Base-by-base conservation (phyloP, 106 monocot genomes). In the Chionographis japonica region DNA sequence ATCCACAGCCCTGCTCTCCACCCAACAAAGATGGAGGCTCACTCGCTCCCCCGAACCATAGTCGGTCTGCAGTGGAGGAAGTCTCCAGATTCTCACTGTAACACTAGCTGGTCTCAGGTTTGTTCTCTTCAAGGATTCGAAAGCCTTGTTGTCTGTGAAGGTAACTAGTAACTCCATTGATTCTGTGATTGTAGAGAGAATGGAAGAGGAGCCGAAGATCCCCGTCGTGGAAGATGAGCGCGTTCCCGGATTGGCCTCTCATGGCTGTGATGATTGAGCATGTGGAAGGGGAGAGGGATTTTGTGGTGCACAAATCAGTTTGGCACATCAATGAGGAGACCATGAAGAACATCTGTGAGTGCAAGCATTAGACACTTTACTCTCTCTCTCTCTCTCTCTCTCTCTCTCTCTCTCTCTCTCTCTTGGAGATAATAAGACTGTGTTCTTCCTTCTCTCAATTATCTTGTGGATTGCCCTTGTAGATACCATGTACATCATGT, bases 181-280 rank as follows among this genome's bases (percentile, higher is more conserved):
- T n/a, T 56, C 50, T 11, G 49, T 15, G n/a, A 49, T 20, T n/a
- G 12, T 10, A 80, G 74, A 53, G 38, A 58, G 27, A 36, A 58
- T 35, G 54, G 35, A 68, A 42, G 42, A 57, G 65, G 62, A 62
- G 35, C 39, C 71, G 76, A 67, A 35, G 68, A 52, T 40, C 8
- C 50, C 43, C 40, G 50, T 50, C 77, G 37, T 66, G 72, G 80
- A 80, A 71, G 68, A 42, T 68, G 70, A 82, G 80, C 70, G 90
- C 94, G 9, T 39, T 83, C 27, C 94, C 90, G 2, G 77, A 86
- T 62, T 84, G 75, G 84, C 84, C 94, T 60, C 84, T 94, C 58
- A 87, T 94, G 94, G 94, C 83, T 2, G 78, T 87, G 49, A 94
- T 83, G 87, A 39, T 94, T 18, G 86, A 94, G 76, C 94, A 94